phyloP scores from a whole-genome alignment of 768 basidiomycete genomes.

The Sarcodon aspratus region DNA sequence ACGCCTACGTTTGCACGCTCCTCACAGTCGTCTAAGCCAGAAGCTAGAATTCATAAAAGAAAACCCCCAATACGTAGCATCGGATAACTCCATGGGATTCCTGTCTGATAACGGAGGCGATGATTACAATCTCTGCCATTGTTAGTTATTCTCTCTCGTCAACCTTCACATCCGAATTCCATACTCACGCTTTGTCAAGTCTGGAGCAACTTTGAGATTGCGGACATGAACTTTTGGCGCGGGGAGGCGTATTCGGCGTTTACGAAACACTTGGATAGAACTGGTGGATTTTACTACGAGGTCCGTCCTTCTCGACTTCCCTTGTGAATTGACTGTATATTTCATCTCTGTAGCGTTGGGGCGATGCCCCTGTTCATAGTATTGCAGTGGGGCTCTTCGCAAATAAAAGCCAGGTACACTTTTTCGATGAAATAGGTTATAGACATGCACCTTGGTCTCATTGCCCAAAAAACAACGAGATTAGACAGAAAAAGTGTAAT shows the following conservation, averaged over 20 bases:
- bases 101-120: slow-evolving; percentile 56
- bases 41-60: slow-evolving; percentile 39
- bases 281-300: slow-evolving; percentile 91
- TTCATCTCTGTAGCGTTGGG: slow-evolving; percentile 26
- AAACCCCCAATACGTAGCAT: slow-evolving; percentile 43
- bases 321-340: no score
- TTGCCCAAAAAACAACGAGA: slow-evolving; percentile 24
- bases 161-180: background rate
- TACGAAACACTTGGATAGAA: slow-evolving; percentile 71
- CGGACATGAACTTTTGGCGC: slow-evolving; percentile 82
- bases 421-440: slow-evolving; percentile 64
- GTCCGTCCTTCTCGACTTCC: slow-evolving; percentile 30
- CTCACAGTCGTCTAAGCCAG: slow-evolving; percentile 1
- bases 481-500: background rate
- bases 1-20: background rate
- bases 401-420: slow-evolving; percentile 51
- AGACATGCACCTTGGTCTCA: slow-evolving; percentile 45
- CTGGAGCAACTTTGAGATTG: slow-evolving; percentile 74
- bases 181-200: slow-evolving; percentile 18
- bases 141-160: slow-evolving; percentile 20
- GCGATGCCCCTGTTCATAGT: slow-evolving; percentile 37
- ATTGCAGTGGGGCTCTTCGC: slow-evolving; percentile 38
- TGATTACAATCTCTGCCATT: slow-evolving; percentile 55
- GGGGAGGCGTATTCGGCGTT: slow-evolving; percentile 73
- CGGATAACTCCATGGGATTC: slow-evolving; percentile 51